Evolutionary conservation across 192 early-diverging fungal species (phyloP).

Genomic region (Gryganskiella cystojenkinii): DNA sequence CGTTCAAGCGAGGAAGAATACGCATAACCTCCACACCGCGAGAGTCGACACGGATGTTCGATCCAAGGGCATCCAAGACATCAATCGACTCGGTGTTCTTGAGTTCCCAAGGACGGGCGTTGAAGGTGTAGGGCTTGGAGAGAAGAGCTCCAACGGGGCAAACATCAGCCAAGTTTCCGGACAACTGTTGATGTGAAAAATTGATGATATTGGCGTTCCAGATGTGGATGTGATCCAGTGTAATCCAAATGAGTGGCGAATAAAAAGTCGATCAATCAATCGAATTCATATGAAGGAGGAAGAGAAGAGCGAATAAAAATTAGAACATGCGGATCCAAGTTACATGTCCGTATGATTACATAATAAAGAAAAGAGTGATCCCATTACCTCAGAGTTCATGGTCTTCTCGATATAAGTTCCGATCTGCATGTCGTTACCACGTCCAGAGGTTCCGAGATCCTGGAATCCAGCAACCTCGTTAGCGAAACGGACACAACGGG

Average conservation of each 20-base stretch:
- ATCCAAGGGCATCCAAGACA: constrained; percentile 94
- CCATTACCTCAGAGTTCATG: constrained; percentile 78
- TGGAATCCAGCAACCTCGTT: constrained; percentile 97
- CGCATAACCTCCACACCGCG: constrained; percentile 97
- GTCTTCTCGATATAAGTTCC: constrained; percentile 94
- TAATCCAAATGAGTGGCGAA: background rate
- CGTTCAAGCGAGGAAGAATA: constrained; percentile 94
- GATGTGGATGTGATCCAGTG: background rate
- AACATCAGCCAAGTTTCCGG: constrained; percentile 97
- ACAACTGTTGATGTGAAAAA: constrained; percentile 69
- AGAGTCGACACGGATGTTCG: constrained; percentile 96
- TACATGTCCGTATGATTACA: too few relatives aligned
- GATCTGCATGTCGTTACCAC: constrained; percentile 99
- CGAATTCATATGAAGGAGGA: background rate
- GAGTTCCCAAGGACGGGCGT: constrained; percentile 96
- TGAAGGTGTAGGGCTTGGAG: constrained; percentile 96
- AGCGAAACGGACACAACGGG: constrained; percentile 97
- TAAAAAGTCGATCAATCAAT: background rate
- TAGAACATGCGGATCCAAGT: background rate
- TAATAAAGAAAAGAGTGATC: constrained; percentile 1
- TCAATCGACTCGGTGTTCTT: constrained; percentile 96
- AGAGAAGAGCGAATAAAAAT: background rate
- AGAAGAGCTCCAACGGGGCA: constrained; percentile 99
- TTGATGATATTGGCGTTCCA: background rate
- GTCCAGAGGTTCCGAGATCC: constrained; percentile 94